These are phyloP conservation scores for Barnettozyma sp. DNA, from an alignment of 805 yeast species.

Conservation along the genomic window DNA sequence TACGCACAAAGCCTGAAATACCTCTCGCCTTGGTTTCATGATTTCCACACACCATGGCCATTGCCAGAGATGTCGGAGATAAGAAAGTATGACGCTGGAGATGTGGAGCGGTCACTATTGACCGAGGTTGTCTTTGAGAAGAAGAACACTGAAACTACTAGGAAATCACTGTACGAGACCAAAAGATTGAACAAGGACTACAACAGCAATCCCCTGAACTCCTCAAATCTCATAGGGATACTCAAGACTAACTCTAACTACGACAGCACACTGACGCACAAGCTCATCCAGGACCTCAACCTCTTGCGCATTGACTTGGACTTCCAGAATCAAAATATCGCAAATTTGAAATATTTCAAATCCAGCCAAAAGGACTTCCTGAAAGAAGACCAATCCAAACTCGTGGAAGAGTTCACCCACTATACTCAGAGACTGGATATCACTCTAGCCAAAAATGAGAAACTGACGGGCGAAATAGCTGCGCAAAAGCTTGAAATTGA, in stretches of 20 bases:
- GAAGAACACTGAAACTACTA: slow-evolving; percentile 32
- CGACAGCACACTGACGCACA: slow-evolving; percentile 52
- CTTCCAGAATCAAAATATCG: slow-evolving; percentile 41
- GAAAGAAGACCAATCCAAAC: slow-evolving; percentile 36
- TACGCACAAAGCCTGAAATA: slow-evolving; percentile 60
- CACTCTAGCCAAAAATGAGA: slow-evolving; percentile 27
- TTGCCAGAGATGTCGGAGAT: slow-evolving; percentile 66
- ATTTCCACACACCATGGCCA: slow-evolving; percentile 55
- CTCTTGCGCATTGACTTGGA: slow-evolving; percentile 37
- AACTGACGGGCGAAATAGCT: slow-evolving; percentile 24
- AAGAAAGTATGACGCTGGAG: slow-evolving; percentile 56
- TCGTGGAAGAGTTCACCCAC: slow-evolving; percentile 41
- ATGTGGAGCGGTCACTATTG: slow-evolving; percentile 71
- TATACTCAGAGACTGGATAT: slow-evolving; percentile 28
- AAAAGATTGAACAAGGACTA: slow-evolving; percentile 63
- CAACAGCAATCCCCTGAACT: slow-evolving; percentile 59
- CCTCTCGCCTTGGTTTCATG: slow-evolving; percentile 53
- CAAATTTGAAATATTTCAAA: slow-evolving; percentile 33
- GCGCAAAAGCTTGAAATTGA: slow-evolving; percentile 22
- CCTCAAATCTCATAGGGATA: slow-evolving; percentile 44
- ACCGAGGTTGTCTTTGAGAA: slow-evolving; percentile 63
- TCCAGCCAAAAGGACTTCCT: slow-evolving; percentile 39
- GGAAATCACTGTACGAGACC: slow-evolving; percentile 42
- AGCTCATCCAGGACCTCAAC: slow-evolving; percentile 50
- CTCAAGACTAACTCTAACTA: slow-evolving; percentile 33